These are phyloP conservation scores for Tylopilus orsonianus DNA, from an alignment of 1,284 basidiomycete species.

Conservation along the genomic window DNA sequence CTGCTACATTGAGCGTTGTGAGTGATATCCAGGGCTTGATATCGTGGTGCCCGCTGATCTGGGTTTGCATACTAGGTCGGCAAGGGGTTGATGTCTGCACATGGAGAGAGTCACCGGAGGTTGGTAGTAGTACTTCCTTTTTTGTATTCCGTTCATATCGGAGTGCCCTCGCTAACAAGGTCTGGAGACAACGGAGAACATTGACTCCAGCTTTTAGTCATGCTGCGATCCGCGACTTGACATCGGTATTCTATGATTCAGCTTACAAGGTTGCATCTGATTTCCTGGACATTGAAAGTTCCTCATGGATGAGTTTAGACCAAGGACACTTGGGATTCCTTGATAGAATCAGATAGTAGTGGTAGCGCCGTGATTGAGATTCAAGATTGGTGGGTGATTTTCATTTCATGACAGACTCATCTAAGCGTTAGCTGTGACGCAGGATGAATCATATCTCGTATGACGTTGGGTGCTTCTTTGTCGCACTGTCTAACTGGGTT, in stretches of 20 bases:
- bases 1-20: slow-evolving; percentile 12
- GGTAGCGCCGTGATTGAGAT: slow-evolving; percentile 46
- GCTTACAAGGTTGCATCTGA: slow-evolving; percentile 29
- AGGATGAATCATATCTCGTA: slow-evolving; percentile 53
- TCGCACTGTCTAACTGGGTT: neutral
- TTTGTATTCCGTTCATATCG: no score
- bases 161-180: neutral
- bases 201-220: slow-evolving; percentile 50
- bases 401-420: no score
- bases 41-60: neutral
- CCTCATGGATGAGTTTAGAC: slow-evolving; percentile 31
- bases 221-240: slow-evolving; percentile 42
- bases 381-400: slow-evolving; percentile 40
- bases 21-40: slow-evolving; percentile 19
- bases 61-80: slow-evolving; percentile 20
- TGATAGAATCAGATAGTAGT: slow-evolving; percentile 39
- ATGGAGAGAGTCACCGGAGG: slow-evolving; percentile 28
- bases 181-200: slow-evolving; percentile 44
- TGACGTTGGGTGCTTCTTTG: slow-evolving; percentile 5
- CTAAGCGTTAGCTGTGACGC: slow-evolving; percentile 35
- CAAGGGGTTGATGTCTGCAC: slow-evolving; percentile 20
- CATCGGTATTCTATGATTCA: slow-evolving; percentile 45
- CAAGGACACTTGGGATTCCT: slow-evolving; percentile 47
- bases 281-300: neutral
- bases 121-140: neutral